Base-by-base conservation (phyloP, 805 yeast species). In the Jamesozyma lodderae region DNA sequence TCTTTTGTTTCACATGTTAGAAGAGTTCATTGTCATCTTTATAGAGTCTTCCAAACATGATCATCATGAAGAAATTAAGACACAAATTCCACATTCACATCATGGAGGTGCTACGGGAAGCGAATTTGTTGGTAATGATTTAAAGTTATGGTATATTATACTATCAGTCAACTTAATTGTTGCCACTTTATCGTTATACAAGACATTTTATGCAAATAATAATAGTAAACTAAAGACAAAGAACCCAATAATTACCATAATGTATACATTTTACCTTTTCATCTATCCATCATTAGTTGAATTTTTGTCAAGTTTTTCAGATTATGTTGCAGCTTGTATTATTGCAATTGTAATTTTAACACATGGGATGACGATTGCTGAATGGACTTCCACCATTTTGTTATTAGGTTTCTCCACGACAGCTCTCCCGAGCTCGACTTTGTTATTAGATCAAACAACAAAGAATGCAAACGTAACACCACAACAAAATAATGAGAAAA, bases 1-100 rank as follows among this genome's bases (percentile, higher is more conserved):
- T 59, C 66, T 92, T 37, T 63, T 84, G 32, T 84, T 94, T 33
- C 98, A 90, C 59, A 69, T 83, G n/a, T 49, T 84, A 14, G 96
- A 90, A 59, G 95, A 85, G 45, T 49, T 76, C 20, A 73, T 80
- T 22, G 62, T 62, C 2, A 34, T 61, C 6, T 51, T 64, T 32
- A 62, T 64, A 18, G 62, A 58, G 50, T 28, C 48, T 38, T 35
- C 49, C 35, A 33, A 41, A 34, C 38, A 47, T 18, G 35, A 29
- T 6, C 43, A 51, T 35, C 65, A 62, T 41, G 59, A 56, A 10
- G 61, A 60, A 29, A 54, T 59, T 35, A 52, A 45, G 2, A 40
- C 54, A 10, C 48, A 52, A 16, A 57, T 59, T 6, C 63, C 63
- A 10, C 64, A 59, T 36, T 53, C 62, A 0, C 64, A 59, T 41